These are phyloP conservation scores for Nyctanthes arbortristis DNA, from an alignment of 257 asterid species.

Conservation along the genomic window DNA sequence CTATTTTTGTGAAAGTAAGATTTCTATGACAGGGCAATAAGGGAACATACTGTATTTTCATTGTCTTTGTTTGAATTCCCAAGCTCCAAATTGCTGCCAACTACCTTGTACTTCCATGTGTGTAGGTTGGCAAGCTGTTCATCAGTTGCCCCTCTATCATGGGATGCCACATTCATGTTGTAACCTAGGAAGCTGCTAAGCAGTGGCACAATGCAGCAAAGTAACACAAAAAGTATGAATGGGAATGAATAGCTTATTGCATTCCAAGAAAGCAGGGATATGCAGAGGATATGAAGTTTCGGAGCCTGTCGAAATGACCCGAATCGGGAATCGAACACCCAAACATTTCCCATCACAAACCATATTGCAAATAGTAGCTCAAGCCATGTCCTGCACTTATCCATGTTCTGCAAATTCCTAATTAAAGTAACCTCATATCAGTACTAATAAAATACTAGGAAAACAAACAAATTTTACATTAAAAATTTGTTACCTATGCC, in stretches of 20 bases:
- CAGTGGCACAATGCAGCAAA: conserved; percentile 85
- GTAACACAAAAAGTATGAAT: conserved; percentile 67
- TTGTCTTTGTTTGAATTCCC: conserved; percentile 34
- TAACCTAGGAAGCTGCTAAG: conserved; percentile 74
- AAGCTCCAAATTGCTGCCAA: conserved; percentile 26
- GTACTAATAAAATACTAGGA: background rate
- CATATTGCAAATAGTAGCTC: conserved; percentile 79
- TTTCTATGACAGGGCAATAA: background rate
- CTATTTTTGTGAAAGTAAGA: background rate
- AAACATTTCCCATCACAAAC: conserved; percentile 63
- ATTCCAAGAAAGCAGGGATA: conserved; percentile 47
- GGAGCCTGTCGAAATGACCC: conserved; percentile 44
- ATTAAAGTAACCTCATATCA: conserved; percentile 14
- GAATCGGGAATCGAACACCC: conserved; percentile 50
- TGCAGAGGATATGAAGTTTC: conserved; percentile 44
- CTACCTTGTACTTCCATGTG: conserved; percentile 65
- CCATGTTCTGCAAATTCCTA: conserved; percentile 41
- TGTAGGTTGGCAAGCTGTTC: conserved; percentile 66
- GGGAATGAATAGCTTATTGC: conserved; percentile 69
- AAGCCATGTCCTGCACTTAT: conserved; percentile 33
- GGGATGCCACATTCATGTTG: conserved; percentile 78
- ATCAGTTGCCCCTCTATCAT: conserved; percentile 77
- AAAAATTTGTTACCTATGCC: background rate
- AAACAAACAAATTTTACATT: background rate
- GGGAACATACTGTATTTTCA: conserved; percentile 53